Evolutionary conservation across 2,329 filamentous ascomycete genomes (phyloP), one percentile per base, ranked within the genome.

Genomic region (Arthrocladium fulminans): DNA sequence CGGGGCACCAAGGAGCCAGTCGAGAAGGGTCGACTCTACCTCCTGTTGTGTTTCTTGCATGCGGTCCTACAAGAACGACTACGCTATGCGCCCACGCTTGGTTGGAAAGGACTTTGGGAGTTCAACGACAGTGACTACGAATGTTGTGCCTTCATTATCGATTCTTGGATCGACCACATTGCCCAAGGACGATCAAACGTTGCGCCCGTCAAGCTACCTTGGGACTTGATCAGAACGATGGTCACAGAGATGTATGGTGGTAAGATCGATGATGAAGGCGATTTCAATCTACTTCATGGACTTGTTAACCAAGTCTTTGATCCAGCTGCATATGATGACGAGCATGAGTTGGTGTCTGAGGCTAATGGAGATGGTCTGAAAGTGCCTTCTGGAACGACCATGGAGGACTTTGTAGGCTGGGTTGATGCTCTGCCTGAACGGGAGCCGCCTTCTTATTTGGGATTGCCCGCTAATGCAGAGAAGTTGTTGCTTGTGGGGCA

Each of bases 71-170:
- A 98, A 66, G 92, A 98, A 67, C 78, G 94, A 59, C 73, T 98
- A 54, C 84, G 92, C 54, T 98, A 98, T 65, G 89, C 90, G 20
- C 94, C 92, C 0, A 90, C 78, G 49, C 73, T 98, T 48, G 92
- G 92, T 52, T 98, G 92, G 92, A 96, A 94, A 73, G 88, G 88
- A 47, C 95, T 96, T 76, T 98, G 94, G 92, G 94, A 98, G 68
- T 98, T 98, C 68, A 98, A 98, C 64, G 94, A 98, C 67, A 94
- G 89, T 59, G 92, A 98, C 86, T 97, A 97, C 67, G 90, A 98
- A 76, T 98, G 92, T 70, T 95, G 86, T 39, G 87, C 88, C 47
- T 92, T 87, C 66, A 94, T 98, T 56, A 88, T 97, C 58, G 92
- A 98, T 63, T 86, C 84, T 25, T 98, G 92, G 92, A 76, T 96